phyloP scores from a whole-genome alignment of 805 yeast species.

The Spathaspora hagerdaliae region DNA sequence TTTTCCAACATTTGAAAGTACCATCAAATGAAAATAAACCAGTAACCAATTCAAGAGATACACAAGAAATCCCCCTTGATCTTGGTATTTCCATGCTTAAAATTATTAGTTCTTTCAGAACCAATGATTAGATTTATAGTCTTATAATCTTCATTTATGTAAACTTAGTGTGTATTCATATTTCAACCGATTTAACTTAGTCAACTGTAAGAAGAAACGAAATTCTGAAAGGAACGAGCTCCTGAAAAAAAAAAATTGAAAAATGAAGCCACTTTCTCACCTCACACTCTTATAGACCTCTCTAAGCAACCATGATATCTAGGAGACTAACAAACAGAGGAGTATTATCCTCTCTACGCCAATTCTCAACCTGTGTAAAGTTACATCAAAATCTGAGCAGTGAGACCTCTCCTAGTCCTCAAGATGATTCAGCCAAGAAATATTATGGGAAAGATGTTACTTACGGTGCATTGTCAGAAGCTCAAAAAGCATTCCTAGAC shows the following conservation, averaged over 20 bases:
- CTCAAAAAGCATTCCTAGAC: conserved; percentile 69
- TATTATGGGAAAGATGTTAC: conserved; percentile 22
- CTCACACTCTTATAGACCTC: too few relatives aligned
- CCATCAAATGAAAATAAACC: conserved; percentile 46
- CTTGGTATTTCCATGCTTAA: conserved; percentile 46
- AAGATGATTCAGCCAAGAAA: conserved; percentile 8
- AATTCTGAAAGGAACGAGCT: too few relatives aligned
- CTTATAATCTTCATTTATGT: not conserved
- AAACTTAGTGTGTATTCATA: not conserved
- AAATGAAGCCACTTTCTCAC: too few relatives aligned
- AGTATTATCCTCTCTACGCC: too few relatives aligned
- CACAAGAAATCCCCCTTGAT: conserved; percentile 52
- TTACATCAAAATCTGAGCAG: too few relatives aligned
- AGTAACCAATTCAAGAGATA: conserved; percentile 58
- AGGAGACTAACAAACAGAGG: too few relatives aligned
- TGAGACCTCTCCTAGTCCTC: not conserved
- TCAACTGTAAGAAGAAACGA: too few relatives aligned
- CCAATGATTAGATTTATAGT: conserved; percentile 4
- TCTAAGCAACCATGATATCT: too few relatives aligned
- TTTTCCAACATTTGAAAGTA: conserved; percentile 42
- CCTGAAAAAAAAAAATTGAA: too few relatives aligned
- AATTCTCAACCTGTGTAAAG: too few relatives aligned
- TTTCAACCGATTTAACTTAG: not conserved
- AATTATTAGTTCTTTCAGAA: conserved; percentile 30
- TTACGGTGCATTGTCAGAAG: conserved; percentile 39